These are phyloP conservation scores for Pseudogymnoascus sp. DNA, from an alignment of 2,329 filamentous ascomycete genomes.

Conservation along the genomic window DNA sequence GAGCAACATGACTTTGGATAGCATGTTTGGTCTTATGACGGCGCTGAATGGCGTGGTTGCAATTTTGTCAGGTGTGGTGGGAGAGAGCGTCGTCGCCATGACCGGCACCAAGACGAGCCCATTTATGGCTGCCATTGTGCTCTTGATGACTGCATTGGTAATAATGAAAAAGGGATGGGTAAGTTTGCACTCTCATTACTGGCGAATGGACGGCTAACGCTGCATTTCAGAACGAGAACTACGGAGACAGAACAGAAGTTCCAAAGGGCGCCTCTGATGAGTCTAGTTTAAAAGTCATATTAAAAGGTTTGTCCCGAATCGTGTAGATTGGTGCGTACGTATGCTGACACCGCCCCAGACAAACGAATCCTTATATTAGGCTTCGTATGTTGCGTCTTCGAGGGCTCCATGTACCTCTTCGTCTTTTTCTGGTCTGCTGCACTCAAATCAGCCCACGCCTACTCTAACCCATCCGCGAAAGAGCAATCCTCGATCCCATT, in stretches of 20 bases:
- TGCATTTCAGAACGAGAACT: slow-evolving; percentile 40
- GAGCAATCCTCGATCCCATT: slow-evolving; percentile 29
- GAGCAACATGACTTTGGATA: slow-evolving; percentile 38
- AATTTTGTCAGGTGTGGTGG: slow-evolving; percentile 44
- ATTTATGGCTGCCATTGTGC: slow-evolving; percentile 40
- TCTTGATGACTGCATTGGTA: slow-evolving; percentile 37
- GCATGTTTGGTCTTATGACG: slow-evolving; percentile 46
- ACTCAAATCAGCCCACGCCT: slow-evolving; percentile 40
- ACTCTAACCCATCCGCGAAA: slow-evolving; percentile 26
- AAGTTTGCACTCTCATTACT: slow-evolving; percentile 21
- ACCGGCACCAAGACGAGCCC: slow-evolving; percentile 45
- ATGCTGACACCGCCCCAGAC: slow-evolving; percentile 29
- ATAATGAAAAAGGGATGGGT: slow-evolving; percentile 44
- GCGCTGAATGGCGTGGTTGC: slow-evolving; percentile 49
- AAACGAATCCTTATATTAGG: slow-evolving; percentile 44
- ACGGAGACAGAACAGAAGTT: slow-evolving; percentile 31
- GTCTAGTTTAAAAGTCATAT: slow-evolving; percentile 18
- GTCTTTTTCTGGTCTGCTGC: slow-evolving; percentile 56
- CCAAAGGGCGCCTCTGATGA: slow-evolving; percentile 17
- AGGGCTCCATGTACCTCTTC: slow-evolving; percentile 55
- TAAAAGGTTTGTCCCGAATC: slow-evolving; percentile 12
- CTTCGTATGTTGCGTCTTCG: slow-evolving; percentile 49
- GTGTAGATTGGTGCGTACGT: slow-evolving; percentile 13
- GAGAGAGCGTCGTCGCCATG: slow-evolving; percentile 42
- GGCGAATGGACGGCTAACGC: background rate